These are phyloP conservation scores for Zea mays DNA, from an alignment of 176 grass and related monocot species.

Conservation along the genomic window Zm-B73-REFERENCE-NAM-5.0 NC_050098.1:219212001-219212500, in stretches of 20 bases:
- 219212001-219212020: conserved; percentile 62
- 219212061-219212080: conserved; percentile 72
- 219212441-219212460: conserved; percentile 45
- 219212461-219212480: conserved; percentile 78
- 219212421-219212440: not conserved
- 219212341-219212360: conserved; percentile 70
- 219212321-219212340: conserved; percentile 67
- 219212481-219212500: conserved; percentile 78
- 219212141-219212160: conserved; percentile 1
- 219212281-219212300: conserved; percentile 84
- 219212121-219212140: not conserved
- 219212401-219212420: not conserved
- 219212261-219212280: conserved; percentile 79
- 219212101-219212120: conserved; percentile 76
- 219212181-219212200: not conserved
- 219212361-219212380: conserved; percentile 79
- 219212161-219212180: not conserved
- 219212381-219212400: conserved; percentile 35
- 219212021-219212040: conserved; percentile 64
- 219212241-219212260: conserved; percentile 78
- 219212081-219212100: conserved; percentile 86
- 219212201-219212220: conserved; percentile 57
- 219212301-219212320: conserved; percentile 72
- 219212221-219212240: conserved; percentile 76
- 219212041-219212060: conserved; percentile 84